Conservation (phyloP, 2,329 filamentous ascomycete species). For the Periconia digitata region DNA sequence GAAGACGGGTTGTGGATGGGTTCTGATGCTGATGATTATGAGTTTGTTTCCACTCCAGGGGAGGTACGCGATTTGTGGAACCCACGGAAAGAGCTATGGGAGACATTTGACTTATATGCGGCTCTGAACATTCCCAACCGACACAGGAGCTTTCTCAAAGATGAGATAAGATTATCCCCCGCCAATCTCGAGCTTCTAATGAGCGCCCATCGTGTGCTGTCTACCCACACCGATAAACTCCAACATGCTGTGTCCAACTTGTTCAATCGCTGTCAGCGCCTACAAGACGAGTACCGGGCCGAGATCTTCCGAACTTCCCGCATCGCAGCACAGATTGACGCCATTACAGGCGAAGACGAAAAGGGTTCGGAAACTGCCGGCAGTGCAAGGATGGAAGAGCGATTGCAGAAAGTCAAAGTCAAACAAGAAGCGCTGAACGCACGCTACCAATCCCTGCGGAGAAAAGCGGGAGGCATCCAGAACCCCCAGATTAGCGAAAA, state of each 20-base stretch:
- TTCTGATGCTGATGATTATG: not conserved
- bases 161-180: slow-evolving; percentile 70
- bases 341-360: slow-evolving; percentile 62
- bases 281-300: slow-evolving; percentile 67
- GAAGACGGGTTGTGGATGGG: slow-evolving; percentile 32
- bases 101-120: slow-evolving; percentile 57
- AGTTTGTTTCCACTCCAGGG: slow-evolving; percentile 30
- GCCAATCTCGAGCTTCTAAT: slow-evolving; percentile 72
- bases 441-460: slow-evolving; percentile 62
- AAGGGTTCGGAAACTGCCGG: slow-evolving; percentile 35
- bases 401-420: slow-evolving; percentile 57
- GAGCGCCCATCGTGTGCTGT: slow-evolving; percentile 70
- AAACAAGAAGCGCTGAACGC: slow-evolving; percentile 60
- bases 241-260: slow-evolving; percentile 71
- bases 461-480: slow-evolving; percentile 50
- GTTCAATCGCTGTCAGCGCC: slow-evolving; percentile 68
- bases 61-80: slow-evolving; percentile 62
- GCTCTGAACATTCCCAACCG: slow-evolving; percentile 63
- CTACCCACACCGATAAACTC: slow-evolving; percentile 68
- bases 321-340: slow-evolving; percentile 67
- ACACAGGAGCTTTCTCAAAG: slow-evolving; percentile 63
- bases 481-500: slow-evolving; percentile 63
- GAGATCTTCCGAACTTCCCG: slow-evolving; percentile 69
- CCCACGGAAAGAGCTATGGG: slow-evolving; percentile 62
- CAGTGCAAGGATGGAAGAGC: slow-evolving; percentile 57